Evolutionary conservation across 257 asterid genomes (phyloP).

Genomic region (Forsythia viridissima): DNA sequence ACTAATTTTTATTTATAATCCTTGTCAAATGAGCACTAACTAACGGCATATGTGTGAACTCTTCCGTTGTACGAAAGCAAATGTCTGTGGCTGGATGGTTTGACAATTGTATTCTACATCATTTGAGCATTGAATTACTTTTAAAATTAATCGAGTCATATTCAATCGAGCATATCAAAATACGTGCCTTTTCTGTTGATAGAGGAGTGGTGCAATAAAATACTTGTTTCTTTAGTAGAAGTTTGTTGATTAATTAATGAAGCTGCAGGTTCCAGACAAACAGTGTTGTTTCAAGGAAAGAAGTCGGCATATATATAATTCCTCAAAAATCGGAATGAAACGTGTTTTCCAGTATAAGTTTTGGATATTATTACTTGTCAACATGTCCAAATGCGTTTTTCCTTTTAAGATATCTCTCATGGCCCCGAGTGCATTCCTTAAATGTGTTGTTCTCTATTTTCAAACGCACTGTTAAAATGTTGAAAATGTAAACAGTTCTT

Average conservation of each 20-base stretch:
- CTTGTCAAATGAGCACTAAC: too few species aligned
- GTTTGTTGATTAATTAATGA: neutral
- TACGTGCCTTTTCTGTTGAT: too few species aligned
- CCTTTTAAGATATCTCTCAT: neutral
- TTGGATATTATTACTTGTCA: slow-evolving; percentile 7
- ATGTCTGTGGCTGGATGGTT: neutral
- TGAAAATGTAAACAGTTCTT: too few species aligned
- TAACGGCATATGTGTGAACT: neutral
- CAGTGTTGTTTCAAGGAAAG: neutral
- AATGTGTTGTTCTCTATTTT: too few species aligned
- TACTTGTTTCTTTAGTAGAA: too few species aligned
- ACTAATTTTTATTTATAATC: too few species aligned
- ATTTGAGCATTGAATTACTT: too few species aligned
- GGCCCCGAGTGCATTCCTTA: too few species aligned
- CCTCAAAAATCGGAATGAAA: neutral
- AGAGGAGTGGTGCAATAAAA: neutral
- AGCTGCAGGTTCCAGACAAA: neutral
- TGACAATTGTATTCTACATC: neutral
- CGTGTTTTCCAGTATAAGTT: neutral
- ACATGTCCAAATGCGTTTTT: slow-evolving; percentile 10
- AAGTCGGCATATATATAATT: neutral
- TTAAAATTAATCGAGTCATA: too few species aligned
- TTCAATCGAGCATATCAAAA: too few species aligned
- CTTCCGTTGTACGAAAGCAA: neutral
- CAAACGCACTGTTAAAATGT: too few species aligned